Evolutionary conservation across 2,329 filamentous ascomycete species (phyloP), one percentile per base, ranked within the genome.

Genomic region (Berkeleyomyces rouxiae): DNA sequence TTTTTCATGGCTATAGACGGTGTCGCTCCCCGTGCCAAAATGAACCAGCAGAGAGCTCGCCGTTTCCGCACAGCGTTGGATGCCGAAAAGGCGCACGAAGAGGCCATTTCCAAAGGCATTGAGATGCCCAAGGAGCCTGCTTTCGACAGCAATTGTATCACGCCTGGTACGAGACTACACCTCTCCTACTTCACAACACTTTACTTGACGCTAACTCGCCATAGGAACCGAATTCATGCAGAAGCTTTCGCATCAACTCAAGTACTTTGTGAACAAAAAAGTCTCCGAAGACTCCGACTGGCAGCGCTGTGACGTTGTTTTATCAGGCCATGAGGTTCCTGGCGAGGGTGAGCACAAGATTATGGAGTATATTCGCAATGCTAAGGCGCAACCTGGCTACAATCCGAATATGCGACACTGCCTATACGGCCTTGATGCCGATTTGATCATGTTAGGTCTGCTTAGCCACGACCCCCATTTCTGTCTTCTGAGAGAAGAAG

Each of bases 1-100:
- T 99, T 99, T 77, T 99, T 96, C 79, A 99, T 99, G 93, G 95
- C 93, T 59, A 93, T 99, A 67, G 93, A 99, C 71, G 93, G 93
- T 70, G 95, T 99, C 66, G 93, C 93, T 31, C 95, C 93, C 16
- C 87, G 93, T 70, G 93, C 93, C 68, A 99, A 99, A 80, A 99
- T 99, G 93, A 99, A 99, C 74, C 93, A 99, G 75, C 93, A 99
- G 76, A 89, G 93, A 69, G 88, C 93, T 63, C 86, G 93, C 70
- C 87, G 93, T 72, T 99, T 99, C 74, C 84, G 93, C 70, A 97
- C 93, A 33, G 93, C 93, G 47, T 78, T 96, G 59, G 95, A 99
- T 71, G 88, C 83, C 63, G 93, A 99, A 73, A 82, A 83, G 68
- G 90, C 91, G 65, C 87, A 89, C 73, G 90, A 97, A 64, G 96